Conservation (phyloP, 164 flowering plant species). For the Stephania yunnanensis region DNA sequence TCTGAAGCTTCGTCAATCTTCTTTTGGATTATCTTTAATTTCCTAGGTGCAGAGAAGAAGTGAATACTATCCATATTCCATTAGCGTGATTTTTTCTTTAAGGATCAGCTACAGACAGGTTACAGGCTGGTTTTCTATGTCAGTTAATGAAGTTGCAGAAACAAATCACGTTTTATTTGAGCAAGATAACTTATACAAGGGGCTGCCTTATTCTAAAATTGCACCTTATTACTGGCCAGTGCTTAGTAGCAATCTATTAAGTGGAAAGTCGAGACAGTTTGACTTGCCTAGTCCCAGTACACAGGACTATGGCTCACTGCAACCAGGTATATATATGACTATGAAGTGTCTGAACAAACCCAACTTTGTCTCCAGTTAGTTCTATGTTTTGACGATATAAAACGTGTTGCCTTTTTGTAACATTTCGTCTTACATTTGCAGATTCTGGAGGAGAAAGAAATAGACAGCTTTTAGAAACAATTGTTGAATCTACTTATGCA, state of each 20-base stretch:
- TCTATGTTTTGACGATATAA: neutral
- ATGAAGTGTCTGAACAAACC: neutral
- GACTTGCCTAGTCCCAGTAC: constrained; percentile 33
- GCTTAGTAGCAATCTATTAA: constrained; percentile 42
- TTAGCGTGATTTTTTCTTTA: neutral
- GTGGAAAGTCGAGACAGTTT: constrained; percentile 45
- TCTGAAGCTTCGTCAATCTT: neutral
- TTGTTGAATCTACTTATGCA: constrained; percentile 28
- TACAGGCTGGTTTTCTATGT: constrained; percentile 58
- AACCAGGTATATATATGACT: constrained; percentile 38
- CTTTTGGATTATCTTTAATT: neutral
- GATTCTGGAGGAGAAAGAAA: constrained; percentile 38
- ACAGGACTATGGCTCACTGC: constrained; percentile 36
- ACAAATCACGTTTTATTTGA: constrained; percentile 80
- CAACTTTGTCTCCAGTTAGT: neutral
- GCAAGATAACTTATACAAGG: constrained; percentile 50
- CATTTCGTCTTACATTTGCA: constrained; percentile 14
- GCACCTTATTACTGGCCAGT: constrained; percentile 48
- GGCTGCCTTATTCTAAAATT: constrained; percentile 48
- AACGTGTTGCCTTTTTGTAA: neutral
- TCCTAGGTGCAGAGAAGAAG: constrained; percentile 6
- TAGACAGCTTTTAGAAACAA: constrained; percentile 26
- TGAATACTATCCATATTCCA: constrained; percentile 6
- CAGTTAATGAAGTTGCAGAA: constrained; percentile 82
- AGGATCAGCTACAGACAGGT: constrained; percentile 18